These are phyloP conservation scores for Cladosporium sp. DNA, from an alignment of 2,329 filamentous ascomycete genomes.

Conservation along the genomic window DNA sequence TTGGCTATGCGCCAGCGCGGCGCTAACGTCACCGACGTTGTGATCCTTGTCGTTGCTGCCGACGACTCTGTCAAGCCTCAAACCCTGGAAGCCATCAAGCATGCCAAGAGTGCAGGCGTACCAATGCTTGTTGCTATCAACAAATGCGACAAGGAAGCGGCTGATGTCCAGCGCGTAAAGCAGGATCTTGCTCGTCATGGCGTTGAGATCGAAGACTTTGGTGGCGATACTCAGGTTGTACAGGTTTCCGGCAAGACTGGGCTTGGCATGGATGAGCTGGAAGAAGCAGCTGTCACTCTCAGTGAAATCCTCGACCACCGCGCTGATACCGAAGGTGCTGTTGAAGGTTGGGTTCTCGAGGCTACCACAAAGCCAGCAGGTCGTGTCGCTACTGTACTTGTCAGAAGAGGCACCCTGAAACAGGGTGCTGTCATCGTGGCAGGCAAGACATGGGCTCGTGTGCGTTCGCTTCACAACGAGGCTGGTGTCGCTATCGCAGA, in stretches of 20 bases:
- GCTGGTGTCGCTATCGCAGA: constrained; percentile 70
- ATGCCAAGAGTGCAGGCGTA: constrained; percentile 81
- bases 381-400: constrained; percentile 82
- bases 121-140: constrained; percentile 98
- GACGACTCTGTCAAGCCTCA: constrained; percentile 98
- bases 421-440: constrained; percentile 83
- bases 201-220: constrained; percentile 90
- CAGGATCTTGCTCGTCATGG: constrained; percentile 79
- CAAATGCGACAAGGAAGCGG: constrained; percentile 88
- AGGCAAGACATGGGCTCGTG: constrained; percentile 81
- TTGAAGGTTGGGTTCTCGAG: constrained; percentile 93
- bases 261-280: constrained; percentile 83
- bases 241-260: constrained; percentile 92
- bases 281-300: constrained; percentile 83
- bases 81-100: constrained; percentile 92
- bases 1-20: constrained; percentile 93
- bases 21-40: constrained; percentile 94
- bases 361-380: constrained; percentile 83
- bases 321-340: constrained; percentile 72
- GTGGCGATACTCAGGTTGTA: constrained; percentile 90
- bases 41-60: constrained; percentile 91
- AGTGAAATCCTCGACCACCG: constrained; percentile 90
- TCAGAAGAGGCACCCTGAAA: constrained; percentile 81
- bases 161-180: constrained; percentile 81
- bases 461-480: constrained; percentile 84